phyloP scores from a whole-genome alignment of 1,139 yeast genomes.

The Kodamaea sp. region DNA sequence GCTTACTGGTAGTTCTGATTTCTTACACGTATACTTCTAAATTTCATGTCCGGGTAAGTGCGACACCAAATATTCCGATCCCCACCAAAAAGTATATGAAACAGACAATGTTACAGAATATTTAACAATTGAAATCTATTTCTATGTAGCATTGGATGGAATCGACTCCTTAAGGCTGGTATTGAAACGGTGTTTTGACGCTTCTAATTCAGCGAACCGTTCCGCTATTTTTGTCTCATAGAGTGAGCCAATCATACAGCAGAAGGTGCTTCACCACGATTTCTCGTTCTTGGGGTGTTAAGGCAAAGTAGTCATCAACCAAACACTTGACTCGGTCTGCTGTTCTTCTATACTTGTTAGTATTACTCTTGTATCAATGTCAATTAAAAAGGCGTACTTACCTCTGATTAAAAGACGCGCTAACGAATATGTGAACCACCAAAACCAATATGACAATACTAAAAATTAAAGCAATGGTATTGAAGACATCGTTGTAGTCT shows the following conservation, averaged over 20 bases:
- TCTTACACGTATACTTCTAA: constrained; percentile 2
- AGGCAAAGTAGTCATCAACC: constrained; percentile 7
- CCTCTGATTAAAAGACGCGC: background rate
- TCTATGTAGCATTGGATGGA: background rate
- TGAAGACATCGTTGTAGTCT: constrained; percentile 1
- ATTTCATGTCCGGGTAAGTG: constrained; percentile 3
- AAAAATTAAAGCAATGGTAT: background rate
- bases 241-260: background rate
- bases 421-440: background rate
- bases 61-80: background rate
- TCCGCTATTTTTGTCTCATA: no score
- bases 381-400: constrained; percentile 1
- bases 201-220: no score
- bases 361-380: background rate
- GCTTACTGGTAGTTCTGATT: no score
- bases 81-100: no score
- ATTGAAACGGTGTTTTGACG: no score
- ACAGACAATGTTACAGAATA: no score
- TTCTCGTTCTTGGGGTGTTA: constrained; percentile 6
- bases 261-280: constrained; percentile 3
- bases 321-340: constrained; percentile 6
- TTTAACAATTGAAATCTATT: no score
- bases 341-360: constrained; percentile 1
- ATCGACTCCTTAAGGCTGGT: no score
- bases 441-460: background rate